Evolutionary conservation across 2,329 filamentous ascomycete species (phyloP).

Genomic region (Monosporascus sp.): DNA sequence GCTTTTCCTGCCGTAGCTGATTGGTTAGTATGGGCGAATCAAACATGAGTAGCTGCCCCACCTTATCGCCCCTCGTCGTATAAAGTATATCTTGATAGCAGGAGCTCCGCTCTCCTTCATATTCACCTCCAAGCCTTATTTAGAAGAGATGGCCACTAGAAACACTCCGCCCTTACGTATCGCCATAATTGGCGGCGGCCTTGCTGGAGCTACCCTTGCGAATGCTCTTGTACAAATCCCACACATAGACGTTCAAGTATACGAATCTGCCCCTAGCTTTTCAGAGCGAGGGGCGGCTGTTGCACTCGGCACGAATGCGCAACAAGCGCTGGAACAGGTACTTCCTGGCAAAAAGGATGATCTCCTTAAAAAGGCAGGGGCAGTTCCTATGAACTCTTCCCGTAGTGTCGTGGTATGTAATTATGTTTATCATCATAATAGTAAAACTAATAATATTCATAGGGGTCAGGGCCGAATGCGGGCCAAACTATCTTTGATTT

Average conservation of each 20-base stretch:
- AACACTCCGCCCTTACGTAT: neutral
- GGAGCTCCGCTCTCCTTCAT: no score
- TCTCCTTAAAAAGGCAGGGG: neutral
- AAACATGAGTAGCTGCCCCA: no score
- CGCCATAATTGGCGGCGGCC: neutral
- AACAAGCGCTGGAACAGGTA: neutral
- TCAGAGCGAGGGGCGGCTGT: neutral
- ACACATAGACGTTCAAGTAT: neutral
- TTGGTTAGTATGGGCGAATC: no score
- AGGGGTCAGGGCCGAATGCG: neutral
- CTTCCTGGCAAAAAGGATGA: neutral
- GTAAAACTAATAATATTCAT: neutral
- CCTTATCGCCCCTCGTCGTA: no score
- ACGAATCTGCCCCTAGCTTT: neutral
- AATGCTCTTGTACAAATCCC: neutral
- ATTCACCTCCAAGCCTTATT: no score
- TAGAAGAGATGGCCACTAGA: no score
- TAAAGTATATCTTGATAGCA: no score
- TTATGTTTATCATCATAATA: neutral
- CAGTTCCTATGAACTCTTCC: neutral
- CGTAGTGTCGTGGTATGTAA: neutral
- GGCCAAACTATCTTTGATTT: neutral
- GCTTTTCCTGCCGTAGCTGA: no score
- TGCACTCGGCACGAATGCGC: neutral
- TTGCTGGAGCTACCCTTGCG: neutral